Conservation (phyloP, 371 early-diverging fungal species). For the Coemansia sp. region DNA sequence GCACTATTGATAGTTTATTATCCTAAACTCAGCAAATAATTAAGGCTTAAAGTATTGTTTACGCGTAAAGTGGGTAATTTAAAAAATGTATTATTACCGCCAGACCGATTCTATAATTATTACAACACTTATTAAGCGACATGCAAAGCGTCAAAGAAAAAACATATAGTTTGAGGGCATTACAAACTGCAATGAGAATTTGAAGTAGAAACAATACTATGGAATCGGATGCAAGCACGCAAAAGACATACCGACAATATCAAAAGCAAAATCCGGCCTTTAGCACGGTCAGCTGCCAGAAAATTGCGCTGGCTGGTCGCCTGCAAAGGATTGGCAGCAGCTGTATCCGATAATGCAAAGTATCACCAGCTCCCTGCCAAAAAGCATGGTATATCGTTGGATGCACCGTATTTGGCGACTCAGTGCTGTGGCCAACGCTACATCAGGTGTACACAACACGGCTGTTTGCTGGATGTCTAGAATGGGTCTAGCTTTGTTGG, state of each 20-base stretch:
- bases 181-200: background rate
- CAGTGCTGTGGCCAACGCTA: background rate
- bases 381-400: background rate
- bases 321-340: background rate
- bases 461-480: no score
- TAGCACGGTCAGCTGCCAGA: background rate
- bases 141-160: no score
- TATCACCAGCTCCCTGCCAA: background rate
- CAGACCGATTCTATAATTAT: no score
- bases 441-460: background rate
- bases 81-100: no score
- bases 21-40: no score
- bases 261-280: background rate
- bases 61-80: no score
- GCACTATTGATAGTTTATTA: no score
- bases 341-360: background rate
- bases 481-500: no score
- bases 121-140: no score
- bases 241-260: slow-evolving; percentile 3
- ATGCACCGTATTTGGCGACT: background rate
- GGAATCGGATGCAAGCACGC: background rate
- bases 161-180: no score
- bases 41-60: no score
- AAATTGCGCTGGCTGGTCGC: background rate
- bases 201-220: background rate